phyloP scores from a whole-genome alignment of 805 yeast species.

The Pichia scutulata region DNA sequence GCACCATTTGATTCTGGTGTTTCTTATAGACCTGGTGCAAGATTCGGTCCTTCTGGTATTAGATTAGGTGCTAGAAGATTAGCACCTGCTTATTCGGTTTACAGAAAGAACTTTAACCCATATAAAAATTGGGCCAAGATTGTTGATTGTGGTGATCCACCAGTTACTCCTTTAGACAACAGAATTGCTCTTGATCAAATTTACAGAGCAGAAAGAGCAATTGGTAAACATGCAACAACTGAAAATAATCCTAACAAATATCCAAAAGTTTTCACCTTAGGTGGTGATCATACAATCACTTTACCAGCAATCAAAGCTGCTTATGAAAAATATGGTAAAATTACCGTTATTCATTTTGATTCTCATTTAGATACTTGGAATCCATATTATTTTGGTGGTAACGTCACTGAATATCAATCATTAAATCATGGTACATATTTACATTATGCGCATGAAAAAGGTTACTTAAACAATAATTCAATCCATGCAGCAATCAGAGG shows the following conservation, averaged over 20 bases:
- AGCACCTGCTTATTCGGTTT: conserved; percentile 32
- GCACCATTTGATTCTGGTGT: conserved; percentile 53
- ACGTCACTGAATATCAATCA: conserved; percentile 45
- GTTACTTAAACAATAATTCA: conserved; percentile 39
- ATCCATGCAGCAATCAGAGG: conserved; percentile 59
- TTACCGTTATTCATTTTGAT: conserved; percentile 55
- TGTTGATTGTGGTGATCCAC: conserved; percentile 52
- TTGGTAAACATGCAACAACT: conserved; percentile 30
- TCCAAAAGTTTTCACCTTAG: conserved; percentile 42
- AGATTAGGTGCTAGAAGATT: conserved; percentile 34
- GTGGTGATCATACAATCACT: conserved; percentile 54
- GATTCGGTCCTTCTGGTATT: conserved; percentile 49
- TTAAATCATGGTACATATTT: conserved; percentile 58
- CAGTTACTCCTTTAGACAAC: conserved; percentile 51
- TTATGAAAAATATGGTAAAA: conserved; percentile 37
- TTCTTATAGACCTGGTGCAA: conserved; percentile 46
- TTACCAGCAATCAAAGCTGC: conserved; percentile 43
- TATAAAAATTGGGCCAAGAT: conserved; percentile 32
- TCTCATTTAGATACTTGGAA: conserved; percentile 58
- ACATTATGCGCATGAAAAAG: conserved; percentile 59
- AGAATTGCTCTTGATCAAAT: conserved; percentile 46
- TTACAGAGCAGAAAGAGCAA: conserved; percentile 42
- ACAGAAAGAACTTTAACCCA: conserved; percentile 33
- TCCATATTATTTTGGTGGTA: conserved; percentile 30
- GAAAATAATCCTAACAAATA: conserved; percentile 10